Evolutionary conservation across 495 filamentous ascomycete species (phyloP).

Genomic region (Bathelium albidoporum): DNA sequence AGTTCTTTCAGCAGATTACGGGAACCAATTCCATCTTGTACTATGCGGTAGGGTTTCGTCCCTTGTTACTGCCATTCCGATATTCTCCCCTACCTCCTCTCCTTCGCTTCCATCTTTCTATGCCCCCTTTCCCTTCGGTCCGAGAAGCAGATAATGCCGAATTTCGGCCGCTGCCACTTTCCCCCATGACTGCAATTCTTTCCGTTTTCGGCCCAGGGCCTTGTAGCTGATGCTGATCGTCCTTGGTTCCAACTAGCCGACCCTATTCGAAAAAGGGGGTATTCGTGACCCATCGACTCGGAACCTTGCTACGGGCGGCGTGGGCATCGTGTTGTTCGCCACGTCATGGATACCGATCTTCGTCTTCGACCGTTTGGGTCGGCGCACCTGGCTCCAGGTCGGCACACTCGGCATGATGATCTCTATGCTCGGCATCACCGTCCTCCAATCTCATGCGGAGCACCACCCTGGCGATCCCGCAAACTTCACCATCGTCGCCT

Average conservation of each 20-base stretch:
- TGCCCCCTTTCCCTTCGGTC: neutral
- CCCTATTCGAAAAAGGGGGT: neutral
- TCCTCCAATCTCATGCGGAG: conserved; percentile 19
- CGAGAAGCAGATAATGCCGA: neutral
- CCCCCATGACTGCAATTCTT: neutral
- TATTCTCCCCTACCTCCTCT: neutral
- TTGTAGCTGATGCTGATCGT: neutral
- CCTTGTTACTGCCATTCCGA: neutral
- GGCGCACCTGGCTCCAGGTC: conserved; percentile 30
- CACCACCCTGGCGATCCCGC: conserved; percentile 6
- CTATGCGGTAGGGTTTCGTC: neutral
- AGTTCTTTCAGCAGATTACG: conserved; percentile 3
- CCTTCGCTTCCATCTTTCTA: neutral
- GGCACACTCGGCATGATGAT: conserved; percentile 23
- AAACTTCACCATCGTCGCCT: conserved; percentile 25
- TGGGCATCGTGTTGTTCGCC: neutral
- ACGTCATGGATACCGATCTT: conserved; percentile 19
- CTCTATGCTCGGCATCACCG: conserved; percentile 21
- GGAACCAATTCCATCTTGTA: conserved; percentile 1
- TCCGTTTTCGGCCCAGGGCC: neutral
- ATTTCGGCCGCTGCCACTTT: neutral
- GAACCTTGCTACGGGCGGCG: neutral
- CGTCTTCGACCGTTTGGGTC: conserved; percentile 33
- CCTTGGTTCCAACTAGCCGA: neutral
- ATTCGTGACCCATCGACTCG: neutral